Evolutionary conservation across 2,329 filamentous ascomycete species (phyloP), one percentile per base, ranked within the genome.

Genomic region (Botryotinia convoluta): DNA sequence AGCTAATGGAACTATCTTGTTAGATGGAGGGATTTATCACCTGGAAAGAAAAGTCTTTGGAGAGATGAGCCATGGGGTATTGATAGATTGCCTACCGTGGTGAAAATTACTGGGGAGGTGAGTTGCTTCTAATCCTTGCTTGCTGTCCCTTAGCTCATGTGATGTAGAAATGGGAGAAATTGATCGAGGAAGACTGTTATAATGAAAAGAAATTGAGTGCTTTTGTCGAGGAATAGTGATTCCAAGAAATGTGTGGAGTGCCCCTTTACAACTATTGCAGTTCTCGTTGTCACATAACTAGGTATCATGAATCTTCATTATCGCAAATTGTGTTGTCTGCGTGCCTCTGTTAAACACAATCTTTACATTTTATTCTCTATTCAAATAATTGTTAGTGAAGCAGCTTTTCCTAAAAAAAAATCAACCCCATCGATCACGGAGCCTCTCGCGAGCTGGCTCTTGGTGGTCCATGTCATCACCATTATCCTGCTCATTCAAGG

Each of bases 111-210:
- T 18, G 32, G 29, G 35, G 69, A 65, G 69, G 69, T 71, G 42
- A 39, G 69, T 39, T 29, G 1, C 9, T 9, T 39, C 32, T 45
- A 2, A 18, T 51, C 22, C 10, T 39, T 64, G 29, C 7, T 37
- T 20, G 22, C 16, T 22, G 8, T 26, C 12, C 22, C 7, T 64
- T 51, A 22, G 59, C 69, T 71, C 20, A 64, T 54, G n/a, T 18
- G 26, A 18, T 64, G 12, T 7, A 71, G 69, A 64, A 64, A 39
- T 71, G 59, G 69, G 69, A 71, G 44, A 71, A 71, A 35, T 71
- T 71, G 32, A 64, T 71, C 4, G 69, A 71, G 32, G 59, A 64
- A 32, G 69, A 71, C 6, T 64, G 69, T 45, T 71, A 71, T 32
- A 32, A 71, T 54, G 69, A 64, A 20, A 64, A 29, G 42, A 71